Evolutionary conservation across 495 filamentous ascomycete species (phyloP).

Genomic region (Penicillium salamii): DNA sequence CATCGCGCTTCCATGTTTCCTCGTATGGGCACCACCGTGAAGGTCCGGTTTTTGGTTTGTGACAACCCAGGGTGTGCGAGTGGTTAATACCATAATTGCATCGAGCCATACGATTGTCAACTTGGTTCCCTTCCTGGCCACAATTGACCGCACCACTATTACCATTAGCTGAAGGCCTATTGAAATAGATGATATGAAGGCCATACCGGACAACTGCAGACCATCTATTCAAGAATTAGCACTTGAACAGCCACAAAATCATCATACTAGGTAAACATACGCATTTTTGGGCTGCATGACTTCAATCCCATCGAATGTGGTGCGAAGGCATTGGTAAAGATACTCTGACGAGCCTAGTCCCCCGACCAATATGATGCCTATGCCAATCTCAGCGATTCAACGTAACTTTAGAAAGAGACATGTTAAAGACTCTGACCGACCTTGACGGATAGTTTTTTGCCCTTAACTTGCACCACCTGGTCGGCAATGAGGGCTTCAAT

Average conservation of each 20-base stretch:
- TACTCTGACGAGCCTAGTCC: slow-evolving; percentile 70
- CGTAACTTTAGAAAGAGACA: no score
- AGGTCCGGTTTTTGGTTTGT: slow-evolving; percentile 7
- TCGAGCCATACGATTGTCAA: slow-evolving; percentile 47
- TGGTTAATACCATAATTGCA: slow-evolving; percentile 54
- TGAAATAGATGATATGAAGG: neutral
- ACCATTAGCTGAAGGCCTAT: slow-evolving; percentile 29
- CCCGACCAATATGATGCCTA: slow-evolving; percentile 71
- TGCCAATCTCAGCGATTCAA: no score
- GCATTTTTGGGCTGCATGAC: slow-evolving; percentile 62
- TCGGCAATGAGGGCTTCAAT: slow-evolving; percentile 58
- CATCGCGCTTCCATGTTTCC: slow-evolving; percentile 14
- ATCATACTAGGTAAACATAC: slow-evolving; percentile 37
- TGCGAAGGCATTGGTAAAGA: slow-evolving; percentile 54
- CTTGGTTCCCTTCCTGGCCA: slow-evolving; percentile 37
- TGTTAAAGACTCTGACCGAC: slow-evolving; percentile 6
- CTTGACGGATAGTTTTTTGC: slow-evolving; percentile 8
- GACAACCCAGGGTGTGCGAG: no score
- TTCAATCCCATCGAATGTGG: slow-evolving; percentile 36
- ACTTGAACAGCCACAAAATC: neutral
- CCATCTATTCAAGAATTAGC: slow-evolving; percentile 17
- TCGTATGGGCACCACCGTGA: slow-evolving; percentile 11
- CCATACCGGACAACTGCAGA: slow-evolving; percentile 27
- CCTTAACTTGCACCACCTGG: slow-evolving; percentile 46
- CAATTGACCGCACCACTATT: slow-evolving; percentile 46